Evolutionary conservation across 768 basidiomycete genomes (phyloP), one percentile per base, ranked within the genome.

Genomic region (Panellus pusillus): DNA sequence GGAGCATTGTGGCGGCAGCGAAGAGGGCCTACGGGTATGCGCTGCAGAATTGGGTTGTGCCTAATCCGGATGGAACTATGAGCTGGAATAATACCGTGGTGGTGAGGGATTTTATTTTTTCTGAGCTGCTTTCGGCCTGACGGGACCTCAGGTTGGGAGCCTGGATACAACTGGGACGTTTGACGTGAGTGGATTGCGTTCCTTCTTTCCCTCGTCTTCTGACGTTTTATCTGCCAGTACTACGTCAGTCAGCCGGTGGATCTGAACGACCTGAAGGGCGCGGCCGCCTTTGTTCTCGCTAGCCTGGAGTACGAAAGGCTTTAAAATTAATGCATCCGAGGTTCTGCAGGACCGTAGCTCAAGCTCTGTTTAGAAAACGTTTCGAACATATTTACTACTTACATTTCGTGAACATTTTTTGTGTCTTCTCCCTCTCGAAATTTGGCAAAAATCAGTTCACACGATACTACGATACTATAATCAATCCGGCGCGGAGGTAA

Each of bases 251-350:
- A 73, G 47, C 60, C 70, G 3, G 66, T 63, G 9, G 66, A 72
- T 44, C 35, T 76, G 37, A 75, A 79, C 54, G 77, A 79, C 56
- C 66, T 80, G 40, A 80, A 78, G 57, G 78, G 77, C 14, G 40
- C 77, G 32, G 73, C 75, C 0, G 72, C 76, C 0, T 78, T 79
- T 55, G 52, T 79, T 13, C 62, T 79, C n/a, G 77, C 77, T 0
- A 79, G 77, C 57, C 48, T 77, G 40, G 77, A 79, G 60, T 70
- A 68, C 31, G 76, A 78, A 41, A 64, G 52, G 48, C 52, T 72
- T 20, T 58, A 49, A 53, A 13, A 46, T 8, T 19, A 36, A 39
- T 13, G 27, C 46, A 17, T 9, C 36, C 32, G 32, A 35, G 8
- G 7, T 3, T 7, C 2, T 35, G 32, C 14, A 7, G 14, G 8